Evolutionary conservation across 768 basidiomycete species (phyloP), one percentile per base, ranked within the genome.

Genomic region (Chalciporus chontae): DNA sequence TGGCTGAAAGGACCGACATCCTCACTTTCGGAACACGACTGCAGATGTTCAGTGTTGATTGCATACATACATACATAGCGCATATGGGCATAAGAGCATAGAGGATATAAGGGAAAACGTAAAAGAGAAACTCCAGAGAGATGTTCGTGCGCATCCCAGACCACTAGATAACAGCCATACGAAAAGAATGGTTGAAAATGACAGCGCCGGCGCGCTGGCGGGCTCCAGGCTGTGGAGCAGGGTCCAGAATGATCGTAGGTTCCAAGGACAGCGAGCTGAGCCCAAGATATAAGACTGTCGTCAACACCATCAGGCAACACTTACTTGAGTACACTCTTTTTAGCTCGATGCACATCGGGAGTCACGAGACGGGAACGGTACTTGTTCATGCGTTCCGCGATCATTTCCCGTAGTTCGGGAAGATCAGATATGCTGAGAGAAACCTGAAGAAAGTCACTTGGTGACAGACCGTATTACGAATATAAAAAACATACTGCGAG

Each of bases 401-500:
- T 52, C 48, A 70, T 67, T 23, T 69, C 67, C 21, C 32, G 48
- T 24, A 70, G 57, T 31, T 70, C 70, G 2, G 71, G 71, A 29
- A 71, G 60, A 47, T 73, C 69, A 13, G 51, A 56, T n/a, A 67
- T 46, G 44, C 51, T 52, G 5, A 55, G 17, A n/a, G 57, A 63
- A 40, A 67, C 62, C 69, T 70, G 26, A 14, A 52, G 17, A 31
- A 19, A 19, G 15, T 15, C 10, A 46, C 27, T 31, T 21, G 54
- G 31, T 17, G 14, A 15, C 5, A 17, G n/a, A 23, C 26, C 3
- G 21, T 8, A 40, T 23, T 5, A 29, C 23, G 8, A 53, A 41
- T n/a, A 51, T 5, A 23, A 26, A 29, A 27, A 4, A 68, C 74
- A 47, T 60, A 81, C 82, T 23, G 73, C 62, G 15, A 82, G 60